Evolutionary conservation across 768 basidiomycete species (phyloP), one percentile per base, ranked within the genome.

Genomic region (Gymnopilus junonius): DNA sequence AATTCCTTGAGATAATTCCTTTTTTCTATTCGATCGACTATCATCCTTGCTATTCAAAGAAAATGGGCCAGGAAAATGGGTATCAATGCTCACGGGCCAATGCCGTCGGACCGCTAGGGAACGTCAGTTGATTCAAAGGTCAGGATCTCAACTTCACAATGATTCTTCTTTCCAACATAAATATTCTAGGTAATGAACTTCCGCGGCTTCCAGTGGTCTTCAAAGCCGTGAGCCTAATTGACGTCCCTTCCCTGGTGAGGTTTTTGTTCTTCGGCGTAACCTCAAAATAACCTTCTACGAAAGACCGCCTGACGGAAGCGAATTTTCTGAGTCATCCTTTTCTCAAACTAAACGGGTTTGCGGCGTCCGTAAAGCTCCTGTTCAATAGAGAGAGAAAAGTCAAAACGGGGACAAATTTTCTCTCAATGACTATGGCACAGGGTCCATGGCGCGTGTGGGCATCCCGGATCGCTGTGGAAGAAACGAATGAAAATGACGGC

Each of bases 401-500:
- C 14, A n/a, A n/a, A 31, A 32, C 29, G 48, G 48, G 17, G n/a
- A 29, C 31, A 3, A 29, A 51, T 20, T 32, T 32, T 51, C 48
- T 51, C 48, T 31, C 29, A 29, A 17, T 51, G 48, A 32, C 48
- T n/a, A 51, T n/a, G 20, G 48, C 48, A 51, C 54, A 55, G 54
- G 54, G 54, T 55, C 54, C 25, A 27, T 40, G 37, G 25, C 39
- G 34, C 54, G 54, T 55, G 54, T 55, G 48, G 48, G 48, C 29
- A 51, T 51, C 48, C 48, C 48, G 48, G 48, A 51, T 51, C 48
- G 48, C 48, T 5, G 48, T 29, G 27, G 17, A 32, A 29, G 48
- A 51, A 51, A 51, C 32, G 48, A 51, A 51, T 51, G 29, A 51
- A n/a, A 51, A 20, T 51, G 29, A 51, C 48, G 48, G 31, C 48